Evolutionary conservation across 495 filamentous ascomycete species (phyloP), one percentile per base, ranked within the genome.

Genomic region (Aspergillus conjunctus): DNA sequence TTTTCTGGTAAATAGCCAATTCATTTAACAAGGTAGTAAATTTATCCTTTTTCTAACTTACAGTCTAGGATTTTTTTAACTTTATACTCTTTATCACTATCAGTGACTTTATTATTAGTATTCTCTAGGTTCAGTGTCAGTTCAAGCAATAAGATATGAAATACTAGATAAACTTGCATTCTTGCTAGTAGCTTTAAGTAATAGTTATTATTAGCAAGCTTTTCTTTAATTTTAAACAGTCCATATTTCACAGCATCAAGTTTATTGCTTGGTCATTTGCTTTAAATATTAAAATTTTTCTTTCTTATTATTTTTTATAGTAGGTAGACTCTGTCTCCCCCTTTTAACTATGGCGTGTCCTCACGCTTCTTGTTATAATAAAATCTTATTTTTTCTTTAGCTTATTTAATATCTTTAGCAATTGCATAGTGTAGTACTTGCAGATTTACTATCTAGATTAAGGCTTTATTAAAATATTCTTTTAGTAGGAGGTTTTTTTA

Each of bases 161-260:
- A 54, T 54, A 54, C 43, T 39, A 14, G n/a, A 26, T 54, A 54
- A 22, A 54, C 14, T 54, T 54, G 22, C 41, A 54, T 54, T 43
- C 18, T 54, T 54, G 15, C 0, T 41, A 43, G 12, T 54, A 54
- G 1, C 26, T 22, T 54, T 26, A 54, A 54, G 0, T 56, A 31
- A 32, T 56, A 54, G 3, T 56, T 45, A 56, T 56, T 45, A 56
- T 56, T 54, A 22, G 6, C 14, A 43, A 43, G 20, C 43, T 54
- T 54, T 43, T 54, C 22, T 14, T 54, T 43, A 43, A 54, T 54
- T 26, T 37, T 56, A 56, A 56, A 56, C 18, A 46, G 2, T 56
- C 14, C 46, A 56, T 45, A 56, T 56, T 56, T 56, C 31, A 56
- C 11, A 46, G 2, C 17, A 56, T 56, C 17, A 17, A 56, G 41